Percentiles rank a stretch among this genome's conserved stretches.
Evolutionary conservation across 805 yeast species (phyloP).

Genomic region (Teunomyces stri): DNA sequence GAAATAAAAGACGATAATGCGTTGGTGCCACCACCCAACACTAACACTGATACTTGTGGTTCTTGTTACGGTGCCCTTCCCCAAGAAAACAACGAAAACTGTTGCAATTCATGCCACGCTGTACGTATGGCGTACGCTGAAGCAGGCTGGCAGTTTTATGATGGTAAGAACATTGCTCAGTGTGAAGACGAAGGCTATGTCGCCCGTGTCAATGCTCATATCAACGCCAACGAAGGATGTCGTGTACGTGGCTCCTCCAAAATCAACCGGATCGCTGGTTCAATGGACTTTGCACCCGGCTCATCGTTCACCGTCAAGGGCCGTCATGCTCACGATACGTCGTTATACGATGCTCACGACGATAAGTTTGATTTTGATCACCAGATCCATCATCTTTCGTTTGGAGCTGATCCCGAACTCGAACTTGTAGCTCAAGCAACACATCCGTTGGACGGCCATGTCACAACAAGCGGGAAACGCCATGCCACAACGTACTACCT

Average conservation of each 20-base stretch:
- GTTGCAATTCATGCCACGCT: slow-evolving; percentile 85
- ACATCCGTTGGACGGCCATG: slow-evolving; percentile 65
- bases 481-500: slow-evolving; percentile 75
- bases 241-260: slow-evolving; percentile 75
- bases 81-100: slow-evolving; percentile 53
- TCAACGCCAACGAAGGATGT: slow-evolving; percentile 74
- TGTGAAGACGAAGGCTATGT: slow-evolving; percentile 91
- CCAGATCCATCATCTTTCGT: slow-evolving; percentile 72
- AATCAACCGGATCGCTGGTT: slow-evolving; percentile 85
- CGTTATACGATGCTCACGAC: slow-evolving; percentile 57
- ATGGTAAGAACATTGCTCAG: slow-evolving; percentile 83
- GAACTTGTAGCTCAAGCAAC: slow-evolving; percentile 33
- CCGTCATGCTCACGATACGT: slow-evolving; percentile 80
- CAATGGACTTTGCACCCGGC: slow-evolving; percentile 96
- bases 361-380: slow-evolving; percentile 75
- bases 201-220: slow-evolving; percentile 50
- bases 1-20: too few species aligned
- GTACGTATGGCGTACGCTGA: slow-evolving; percentile 77
- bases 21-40: too few species aligned
- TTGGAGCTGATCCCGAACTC: slow-evolving; percentile 60
- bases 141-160: slow-evolving; percentile 84
- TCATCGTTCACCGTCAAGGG: slow-evolving; percentile 58
- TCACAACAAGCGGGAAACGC: slow-evolving; percentile 46
- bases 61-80: slow-evolving; percentile 84
- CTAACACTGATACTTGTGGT: slow-evolving; percentile 47